Percentiles rank a stretch among this genome's conserved stretches.
phyloP scores from a whole-genome alignment of 2,329 filamentous ascomycete genomes.

The Beauveria medogensis region DNA sequence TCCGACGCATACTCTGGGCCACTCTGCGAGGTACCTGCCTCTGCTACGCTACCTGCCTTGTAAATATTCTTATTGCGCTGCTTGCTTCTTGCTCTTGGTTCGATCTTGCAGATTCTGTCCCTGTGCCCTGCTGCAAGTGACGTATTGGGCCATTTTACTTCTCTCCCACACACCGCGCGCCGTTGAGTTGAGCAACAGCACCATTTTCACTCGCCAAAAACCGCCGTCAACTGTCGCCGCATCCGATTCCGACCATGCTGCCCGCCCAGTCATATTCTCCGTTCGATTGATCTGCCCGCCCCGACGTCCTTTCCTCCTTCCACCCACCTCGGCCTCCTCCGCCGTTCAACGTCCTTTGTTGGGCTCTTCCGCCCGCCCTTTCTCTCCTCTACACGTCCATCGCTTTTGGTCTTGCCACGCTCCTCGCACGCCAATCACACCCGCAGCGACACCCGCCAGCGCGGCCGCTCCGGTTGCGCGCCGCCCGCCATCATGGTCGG shows the following conservation, averaged over 20 bases:
- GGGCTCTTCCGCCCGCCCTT: not conserved
- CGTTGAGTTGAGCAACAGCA: not conserved
- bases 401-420: not conserved
- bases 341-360: not conserved
- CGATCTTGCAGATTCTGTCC: conserved; percentile 1
- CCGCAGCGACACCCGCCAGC: not conserved
- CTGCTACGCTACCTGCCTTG: not conserved
- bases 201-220: not conserved
- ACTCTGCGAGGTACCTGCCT: not conserved
- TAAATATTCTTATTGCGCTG: not conserved
- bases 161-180: not conserved
- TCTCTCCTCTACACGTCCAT: not conserved
- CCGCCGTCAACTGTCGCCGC: not conserved
- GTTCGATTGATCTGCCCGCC: conserved; percentile 5
- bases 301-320: not conserved
- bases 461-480: conserved; percentile 3
- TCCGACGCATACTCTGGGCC: too few relatives aligned
- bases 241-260: not conserved
- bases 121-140: not conserved
- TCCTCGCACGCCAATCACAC: not conserved
- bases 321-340: not conserved
- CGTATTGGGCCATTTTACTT: not conserved
- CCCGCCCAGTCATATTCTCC: not conserved
- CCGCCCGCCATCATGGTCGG: conserved; percentile 39
- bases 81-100: not conserved